These are phyloP conservation scores for Lentinula lateritia DNA, from an alignment of 768 basidiomycete species.

Conservation along the genomic window DNA sequence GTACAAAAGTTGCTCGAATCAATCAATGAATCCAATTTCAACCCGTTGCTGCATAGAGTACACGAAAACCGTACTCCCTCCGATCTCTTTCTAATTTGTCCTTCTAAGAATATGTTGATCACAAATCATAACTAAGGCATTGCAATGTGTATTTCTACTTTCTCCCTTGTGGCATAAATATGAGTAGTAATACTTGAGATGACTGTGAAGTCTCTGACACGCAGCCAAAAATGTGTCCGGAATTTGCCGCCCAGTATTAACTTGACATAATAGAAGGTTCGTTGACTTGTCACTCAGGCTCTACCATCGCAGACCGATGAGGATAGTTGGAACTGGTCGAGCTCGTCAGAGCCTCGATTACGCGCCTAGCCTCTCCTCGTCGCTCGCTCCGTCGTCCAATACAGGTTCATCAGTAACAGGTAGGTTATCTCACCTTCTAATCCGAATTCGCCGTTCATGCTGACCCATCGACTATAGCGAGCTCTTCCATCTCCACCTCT, in stretches of 20 bases:
- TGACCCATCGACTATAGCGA: constrained; percentile 6
- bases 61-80: too few species aligned
- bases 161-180: too few species aligned
- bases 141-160: too few species aligned
- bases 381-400: constrained; percentile 2
- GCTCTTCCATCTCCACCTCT: neutral
- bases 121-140: too few species aligned
- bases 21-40: too few species aligned
- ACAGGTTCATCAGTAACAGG: neutral
- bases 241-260: neutral
- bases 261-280: neutral
- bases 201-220: too few species aligned
- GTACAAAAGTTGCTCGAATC: too few species aligned
- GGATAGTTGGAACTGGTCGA: neutral
- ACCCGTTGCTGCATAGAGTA: too few species aligned
- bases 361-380: constrained; percentile 9
- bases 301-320: neutral
- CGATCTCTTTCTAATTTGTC: too few species aligned
- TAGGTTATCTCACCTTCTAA: neutral
- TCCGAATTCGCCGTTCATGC: neutral
- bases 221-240: neutral
- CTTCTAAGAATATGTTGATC: too few species aligned
- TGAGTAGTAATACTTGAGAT: too few species aligned
- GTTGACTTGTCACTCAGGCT: neutral
- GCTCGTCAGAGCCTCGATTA: constrained; percentile 8